Percentiles rank a stretch among this genome's conserved stretches.
Evolutionary conservation across 768 basidiomycete species (phyloP).

Genomic region (Leccinum fibrillosum): DNA sequence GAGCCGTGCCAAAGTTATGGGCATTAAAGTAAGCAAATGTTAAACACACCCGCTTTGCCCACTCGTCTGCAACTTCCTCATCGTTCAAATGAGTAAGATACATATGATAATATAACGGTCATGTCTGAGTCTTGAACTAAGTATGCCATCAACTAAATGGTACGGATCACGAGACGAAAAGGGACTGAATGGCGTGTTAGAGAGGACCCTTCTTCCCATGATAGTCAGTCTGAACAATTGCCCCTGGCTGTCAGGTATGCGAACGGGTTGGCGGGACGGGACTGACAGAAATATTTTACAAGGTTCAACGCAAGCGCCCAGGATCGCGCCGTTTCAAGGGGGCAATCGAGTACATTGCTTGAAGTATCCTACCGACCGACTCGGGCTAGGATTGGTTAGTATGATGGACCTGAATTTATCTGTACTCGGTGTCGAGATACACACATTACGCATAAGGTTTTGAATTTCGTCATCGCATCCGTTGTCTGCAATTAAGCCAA

Average conservation of each 20-base stretch:
- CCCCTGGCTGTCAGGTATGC: not conserved
- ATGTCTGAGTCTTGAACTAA: not conserved
- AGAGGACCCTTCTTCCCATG: slow-evolving; percentile 1
- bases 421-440: slow-evolving; percentile 17
- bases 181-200: not conserved
- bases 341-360: not conserved
- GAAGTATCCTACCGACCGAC: not conserved
- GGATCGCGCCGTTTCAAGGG: not conserved
- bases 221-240: not conserved
- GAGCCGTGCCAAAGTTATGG: slow-evolving; percentile 3
- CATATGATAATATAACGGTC: not conserved
- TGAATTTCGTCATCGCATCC: slow-evolving; percentile 16
- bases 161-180: slow-evolving; percentile 1
- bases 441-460: slow-evolving; percentile 10
- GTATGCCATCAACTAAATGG: not conserved
- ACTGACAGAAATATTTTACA: not conserved
- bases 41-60: not conserved
- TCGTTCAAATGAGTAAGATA: not conserved
- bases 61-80: not conserved
- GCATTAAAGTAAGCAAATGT: slow-evolving; percentile 5
- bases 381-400: slow-evolving; percentile 1
- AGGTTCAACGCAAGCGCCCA: not conserved
- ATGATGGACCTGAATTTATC: slow-evolving; percentile 27
- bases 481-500: slow-evolving; percentile 23
- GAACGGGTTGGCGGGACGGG: not conserved